Evolutionary conservation across 345 rosid species (phyloP).

Genomic region (Eutrema heterophyllum): DNA sequence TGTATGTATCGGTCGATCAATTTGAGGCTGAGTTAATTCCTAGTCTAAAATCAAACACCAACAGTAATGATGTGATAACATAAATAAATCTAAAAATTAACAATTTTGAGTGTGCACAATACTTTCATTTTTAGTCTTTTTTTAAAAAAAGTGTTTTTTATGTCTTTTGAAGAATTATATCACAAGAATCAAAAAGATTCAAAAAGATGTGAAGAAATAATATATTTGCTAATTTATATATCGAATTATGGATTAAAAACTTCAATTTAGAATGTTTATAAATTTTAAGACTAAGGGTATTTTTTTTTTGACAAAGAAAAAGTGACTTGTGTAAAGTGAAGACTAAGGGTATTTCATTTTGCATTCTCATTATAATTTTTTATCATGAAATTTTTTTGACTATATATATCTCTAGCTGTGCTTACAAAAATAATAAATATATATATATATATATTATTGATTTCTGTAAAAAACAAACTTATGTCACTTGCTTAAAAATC

Average conservation of each 20-base stretch:
- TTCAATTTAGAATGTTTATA: neutral
- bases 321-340: too few species aligned
- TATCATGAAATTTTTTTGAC: neutral
- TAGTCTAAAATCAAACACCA: neutral
- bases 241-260: too few species aligned
- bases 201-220: neutral
- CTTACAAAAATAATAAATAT: neutral
- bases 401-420: too few species aligned
- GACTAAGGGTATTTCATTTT: neutral
- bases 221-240: too few species aligned
- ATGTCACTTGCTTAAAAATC: too few species aligned
- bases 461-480: too few species aligned
- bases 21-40: neutral
- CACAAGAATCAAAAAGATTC: neutral
- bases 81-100: neutral
- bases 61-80: neutral
- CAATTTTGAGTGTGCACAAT: neutral
- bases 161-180: neutral
- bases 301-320: too few species aligned
- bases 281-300: neutral
- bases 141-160: too few species aligned
- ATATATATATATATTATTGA: too few species aligned
- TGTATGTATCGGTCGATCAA: neutral
- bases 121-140: neutral
- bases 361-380: neutral